A percentile compares a stretch with the other conserved stretches of the same genome.
Evolutionary conservation across 2,329 filamentous ascomycete species (phyloP).

Genomic region (Byssothecium circinans): DNA sequence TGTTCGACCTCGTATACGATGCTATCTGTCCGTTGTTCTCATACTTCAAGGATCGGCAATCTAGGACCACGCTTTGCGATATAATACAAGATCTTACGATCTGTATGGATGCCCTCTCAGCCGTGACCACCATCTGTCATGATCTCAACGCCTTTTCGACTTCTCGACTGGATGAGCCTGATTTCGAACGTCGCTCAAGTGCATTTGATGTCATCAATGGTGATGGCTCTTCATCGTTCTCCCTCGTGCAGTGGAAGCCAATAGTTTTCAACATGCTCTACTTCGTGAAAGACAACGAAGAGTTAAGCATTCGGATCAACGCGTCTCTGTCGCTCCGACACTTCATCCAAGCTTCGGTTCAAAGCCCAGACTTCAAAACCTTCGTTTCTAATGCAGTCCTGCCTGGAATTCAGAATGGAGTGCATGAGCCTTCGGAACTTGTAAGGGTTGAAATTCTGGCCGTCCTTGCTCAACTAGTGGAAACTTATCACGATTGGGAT

Average conservation of each 20-base stretch:
- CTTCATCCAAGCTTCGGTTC: conserved; percentile 66
- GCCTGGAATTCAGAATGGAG: conserved; percentile 74
- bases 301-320: conserved; percentile 82
- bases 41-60: conserved; percentile 82
- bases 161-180: conserved; percentile 76
- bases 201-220: conserved; percentile 76
- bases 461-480: conserved; percentile 77
- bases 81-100: conserved; percentile 72
- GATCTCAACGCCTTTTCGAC: conserved; percentile 79
- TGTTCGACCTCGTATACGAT: conserved; percentile 69
- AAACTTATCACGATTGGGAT: conserved; percentile 68
- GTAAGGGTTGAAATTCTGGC: conserved; percentile 81
- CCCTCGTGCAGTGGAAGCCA: conserved; percentile 78
- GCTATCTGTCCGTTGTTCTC: conserved; percentile 82
- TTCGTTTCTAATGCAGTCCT: conserved; percentile 69
- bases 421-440: conserved; percentile 77
- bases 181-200: conserved; percentile 78
- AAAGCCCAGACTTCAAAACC: conserved; percentile 55
- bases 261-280: conserved; percentile 87
- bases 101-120: conserved; percentile 61
- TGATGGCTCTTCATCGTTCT: conserved; percentile 61
- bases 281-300: conserved; percentile 82
- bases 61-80: conserved; percentile 71
- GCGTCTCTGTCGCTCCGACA: conserved; percentile 78
- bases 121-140: conserved; percentile 70